phyloP scores from a whole-genome alignment of 345 rosid genomes.

The Sisymbrium irio region DNA sequence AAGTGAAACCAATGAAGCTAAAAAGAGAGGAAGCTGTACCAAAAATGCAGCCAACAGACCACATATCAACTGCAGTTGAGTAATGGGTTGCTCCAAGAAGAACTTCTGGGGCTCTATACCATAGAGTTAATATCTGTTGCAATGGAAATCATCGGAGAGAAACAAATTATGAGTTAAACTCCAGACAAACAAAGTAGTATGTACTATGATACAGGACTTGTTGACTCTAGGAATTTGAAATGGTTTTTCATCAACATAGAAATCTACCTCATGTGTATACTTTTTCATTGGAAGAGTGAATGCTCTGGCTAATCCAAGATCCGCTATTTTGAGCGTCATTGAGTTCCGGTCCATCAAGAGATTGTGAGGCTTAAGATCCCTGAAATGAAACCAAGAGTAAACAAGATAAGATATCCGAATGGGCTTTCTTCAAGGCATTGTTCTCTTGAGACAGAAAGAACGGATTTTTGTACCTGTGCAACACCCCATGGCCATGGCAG shows the following conservation, averaged over 20 bases:
- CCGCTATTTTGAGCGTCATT: conserved; percentile 83
- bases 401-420: background rate
- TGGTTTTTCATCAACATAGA: background rate
- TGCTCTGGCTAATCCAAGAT: conserved; percentile 89
- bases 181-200: background rate
- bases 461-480: conserved; percentile 64
- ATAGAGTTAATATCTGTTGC: conserved; percentile 74
- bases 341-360: conserved; percentile 79
- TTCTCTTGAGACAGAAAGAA: background rate
- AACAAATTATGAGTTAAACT: background rate
- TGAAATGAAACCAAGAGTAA: conserved; percentile 19
- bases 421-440: background rate
- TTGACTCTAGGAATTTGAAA: background rate
- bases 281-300: conserved; percentile 77
- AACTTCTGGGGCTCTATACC: conserved; percentile 98
- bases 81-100: conserved; percentile 94
- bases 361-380: conserved; percentile 98
- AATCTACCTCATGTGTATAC: conserved; percentile 54
- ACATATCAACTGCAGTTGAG: conserved; percentile 94
- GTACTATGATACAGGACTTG: background rate
- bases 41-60: conserved; percentile 95
- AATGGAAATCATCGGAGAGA: background rate
- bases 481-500: conserved; percentile 94
- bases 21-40: conserved; percentile 40
- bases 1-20: conserved; percentile 1